Conservation (phyloP, 2,329 filamentous ascomycete species). For the Chalara sp. region DNA sequence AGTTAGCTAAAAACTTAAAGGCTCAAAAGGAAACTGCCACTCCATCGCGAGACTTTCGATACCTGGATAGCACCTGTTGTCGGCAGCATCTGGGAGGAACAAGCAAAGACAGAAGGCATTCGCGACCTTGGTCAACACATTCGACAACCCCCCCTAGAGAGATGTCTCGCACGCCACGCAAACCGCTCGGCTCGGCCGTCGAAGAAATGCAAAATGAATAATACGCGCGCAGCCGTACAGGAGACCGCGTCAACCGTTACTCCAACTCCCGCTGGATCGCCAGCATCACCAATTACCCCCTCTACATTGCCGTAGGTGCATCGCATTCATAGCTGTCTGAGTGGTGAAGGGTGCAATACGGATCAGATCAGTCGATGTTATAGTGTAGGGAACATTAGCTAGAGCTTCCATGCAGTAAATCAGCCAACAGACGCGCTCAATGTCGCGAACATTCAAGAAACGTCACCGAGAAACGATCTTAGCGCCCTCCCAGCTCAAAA, state of each 20-base stretch:
- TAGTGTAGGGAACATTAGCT: too few species aligned
- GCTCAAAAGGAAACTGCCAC: slow-evolving; percentile 7
- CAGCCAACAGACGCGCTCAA: slow-evolving; percentile 1
- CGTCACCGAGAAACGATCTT: not conserved
- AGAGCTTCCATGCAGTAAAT: not conserved
- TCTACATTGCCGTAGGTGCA: slow-evolving; percentile 3
- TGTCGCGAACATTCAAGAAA: not conserved
- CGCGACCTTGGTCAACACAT: slow-evolving; percentile 4
- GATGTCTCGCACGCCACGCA: slow-evolving; percentile 4
- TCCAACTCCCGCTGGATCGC: slow-evolving; percentile 3
- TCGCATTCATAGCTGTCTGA: slow-evolving; percentile 4
- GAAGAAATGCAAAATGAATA: slow-evolving; percentile 5
- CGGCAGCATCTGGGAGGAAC: slow-evolving; percentile 5
- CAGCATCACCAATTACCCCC: slow-evolving; percentile 6
- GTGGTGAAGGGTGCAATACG: too few species aligned
- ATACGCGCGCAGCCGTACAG: slow-evolving; percentile 3
- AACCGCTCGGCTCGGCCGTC: slow-evolving; percentile 1
- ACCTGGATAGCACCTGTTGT: slow-evolving; percentile 4
- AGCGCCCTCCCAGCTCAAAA: slow-evolving; percentile 1
- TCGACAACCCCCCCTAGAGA: slow-evolving; percentile 6
- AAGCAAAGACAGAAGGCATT: slow-evolving; percentile 5
- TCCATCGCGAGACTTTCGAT: slow-evolving; percentile 6
- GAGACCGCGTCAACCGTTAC: slow-evolving; percentile 3
- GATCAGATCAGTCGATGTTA: too few species aligned
- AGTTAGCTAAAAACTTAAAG: slow-evolving; percentile 4